Percentiles rank a stretch among this genome's conserved stretches.
These are phyloP conservation scores for Miscanthus lutarioriparius DNA, from an alignment of 176 grass and related monocot species.

Conservation along the genomic window DNA sequence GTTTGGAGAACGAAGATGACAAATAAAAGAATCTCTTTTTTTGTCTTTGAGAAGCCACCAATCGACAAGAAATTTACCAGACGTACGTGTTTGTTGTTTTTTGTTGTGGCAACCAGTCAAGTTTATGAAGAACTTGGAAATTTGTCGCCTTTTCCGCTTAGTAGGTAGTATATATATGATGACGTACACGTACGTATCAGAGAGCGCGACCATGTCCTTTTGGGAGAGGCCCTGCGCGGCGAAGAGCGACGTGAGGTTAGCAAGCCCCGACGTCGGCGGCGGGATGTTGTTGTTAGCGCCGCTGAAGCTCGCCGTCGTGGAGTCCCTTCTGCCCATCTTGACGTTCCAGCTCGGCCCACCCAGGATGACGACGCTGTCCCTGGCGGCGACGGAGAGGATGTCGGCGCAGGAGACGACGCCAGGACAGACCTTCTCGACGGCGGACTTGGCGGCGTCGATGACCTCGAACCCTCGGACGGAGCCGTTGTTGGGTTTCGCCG, in stretches of 20 bases:
- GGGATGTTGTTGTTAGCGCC: constrained; percentile 66
- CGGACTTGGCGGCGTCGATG: constrained; percentile 67
- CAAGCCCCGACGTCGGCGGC: constrained; percentile 33
- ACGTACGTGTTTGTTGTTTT: too few relatives aligned
- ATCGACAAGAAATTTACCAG: too few relatives aligned
- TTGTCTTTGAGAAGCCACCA: too few relatives aligned
- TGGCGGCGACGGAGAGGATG: constrained; percentile 65
- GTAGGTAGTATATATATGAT: too few relatives aligned
- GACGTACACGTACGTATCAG: constrained; percentile 40
- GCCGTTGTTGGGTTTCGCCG: constrained; percentile 51
- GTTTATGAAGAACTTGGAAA: too few relatives aligned
- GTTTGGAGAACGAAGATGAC: too few relatives aligned
- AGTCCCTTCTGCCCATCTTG: constrained; percentile 58
- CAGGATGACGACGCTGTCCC: constrained; percentile 54
- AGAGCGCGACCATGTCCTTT: constrained; percentile 59
- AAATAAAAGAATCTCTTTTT: too few relatives aligned
- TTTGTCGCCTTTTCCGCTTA: too few relatives aligned
- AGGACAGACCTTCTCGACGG: constrained; percentile 58
- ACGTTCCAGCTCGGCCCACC: constrained; percentile 58
- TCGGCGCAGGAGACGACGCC: constrained; percentile 93
- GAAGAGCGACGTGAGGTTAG: constrained; percentile 57
- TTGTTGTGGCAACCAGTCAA: too few relatives aligned
- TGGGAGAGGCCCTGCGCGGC: constrained; percentile 58
- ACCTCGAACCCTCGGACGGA: constrained; percentile 75
- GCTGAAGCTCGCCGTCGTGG: constrained; percentile 47